phyloP scores from a whole-genome alignment of 202 grass and related monocot genomes.

The Bolboschoenoplectus hybrid region DNA sequence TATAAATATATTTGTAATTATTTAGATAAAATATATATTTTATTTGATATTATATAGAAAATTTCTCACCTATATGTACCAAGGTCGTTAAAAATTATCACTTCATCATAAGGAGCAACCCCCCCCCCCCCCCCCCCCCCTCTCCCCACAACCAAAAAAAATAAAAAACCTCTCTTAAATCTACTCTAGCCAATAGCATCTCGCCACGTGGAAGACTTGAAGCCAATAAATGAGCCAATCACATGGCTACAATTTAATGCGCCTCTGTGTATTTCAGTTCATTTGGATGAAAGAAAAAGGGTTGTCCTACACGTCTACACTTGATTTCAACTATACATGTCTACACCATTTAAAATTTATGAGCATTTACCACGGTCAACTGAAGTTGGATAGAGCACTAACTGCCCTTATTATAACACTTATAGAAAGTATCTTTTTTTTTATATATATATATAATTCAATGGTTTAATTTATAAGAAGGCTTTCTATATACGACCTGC shows the following conservation, averaged over 20 bases:
- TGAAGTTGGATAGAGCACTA: not conserved
- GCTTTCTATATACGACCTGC: too few relatives aligned
- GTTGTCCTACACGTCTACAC: not conserved
- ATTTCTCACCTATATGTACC: too few relatives aligned
- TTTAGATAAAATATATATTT: too few relatives aligned
- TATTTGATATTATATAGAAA: too few relatives aligned
- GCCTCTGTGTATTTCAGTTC: conserved; percentile 25
- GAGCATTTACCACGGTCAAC: conserved; percentile 22
- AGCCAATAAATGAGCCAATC: not conserved
- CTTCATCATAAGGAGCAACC: too few relatives aligned
- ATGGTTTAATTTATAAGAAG: too few relatives aligned
- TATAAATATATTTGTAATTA: too few relatives aligned
- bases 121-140: too few relatives aligned
- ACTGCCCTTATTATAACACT: not conserved
- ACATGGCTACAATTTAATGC: conserved; percentile 23
- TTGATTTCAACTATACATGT: not conserved
- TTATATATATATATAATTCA: too few relatives aligned
- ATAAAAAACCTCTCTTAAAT: not conserved
- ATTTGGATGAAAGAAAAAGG: not conserved
- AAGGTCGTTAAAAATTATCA: too few relatives aligned
- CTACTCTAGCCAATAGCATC: not conserved
- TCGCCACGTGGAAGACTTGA: not conserved
- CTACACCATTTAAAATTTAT: not conserved
- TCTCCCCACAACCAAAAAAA: too few relatives aligned
- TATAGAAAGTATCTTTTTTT: not conserved